Conservation (phyloP, 768 basidiomycete genomes). For the Mycena leptocephala region DNA sequence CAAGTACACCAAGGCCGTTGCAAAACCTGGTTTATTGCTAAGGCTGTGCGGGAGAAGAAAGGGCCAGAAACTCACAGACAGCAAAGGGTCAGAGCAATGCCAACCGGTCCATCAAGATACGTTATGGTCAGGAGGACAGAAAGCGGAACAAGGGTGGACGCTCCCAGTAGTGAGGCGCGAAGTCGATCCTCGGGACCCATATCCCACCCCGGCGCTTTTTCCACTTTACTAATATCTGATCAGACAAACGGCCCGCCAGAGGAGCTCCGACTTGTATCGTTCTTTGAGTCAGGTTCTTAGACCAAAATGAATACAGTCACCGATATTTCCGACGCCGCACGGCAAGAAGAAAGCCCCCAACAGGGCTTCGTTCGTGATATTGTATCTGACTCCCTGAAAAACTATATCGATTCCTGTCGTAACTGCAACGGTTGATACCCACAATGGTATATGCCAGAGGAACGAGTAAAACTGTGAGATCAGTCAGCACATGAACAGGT, state of each 20-base stretch:
- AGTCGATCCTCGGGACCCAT: slow-evolving; percentile 84
- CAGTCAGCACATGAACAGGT: slow-evolving; percentile 46
- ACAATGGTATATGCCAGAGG: slow-evolving; percentile 70
- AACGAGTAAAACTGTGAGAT: slow-evolving; percentile 55
- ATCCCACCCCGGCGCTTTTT: slow-evolving; percentile 65
- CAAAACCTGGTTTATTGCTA: background rate
- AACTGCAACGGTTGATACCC: slow-evolving; percentile 29
- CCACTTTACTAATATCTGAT: slow-evolving; percentile 65
- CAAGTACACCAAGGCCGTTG: slow-evolving; percentile 76
- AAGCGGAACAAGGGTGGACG: slow-evolving; percentile 66
- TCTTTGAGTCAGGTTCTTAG: background rate
- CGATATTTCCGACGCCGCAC: slow-evolving; percentile 58
- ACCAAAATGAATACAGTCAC: slow-evolving; percentile 35
- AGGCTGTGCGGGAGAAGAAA: slow-evolving; percentile 58
- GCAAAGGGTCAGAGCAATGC: slow-evolving; percentile 66
- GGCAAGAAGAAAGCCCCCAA: slow-evolving; percentile 63
- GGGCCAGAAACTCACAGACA: slow-evolving; percentile 56
- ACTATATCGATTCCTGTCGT: background rate
- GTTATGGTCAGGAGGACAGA: slow-evolving; percentile 67
- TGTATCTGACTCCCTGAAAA: slow-evolving; percentile 59
- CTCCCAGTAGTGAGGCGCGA: slow-evolving; percentile 65
- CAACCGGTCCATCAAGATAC: slow-evolving; percentile 65
- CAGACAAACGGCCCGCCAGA: slow-evolving; percentile 73
- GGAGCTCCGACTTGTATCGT: slow-evolving; percentile 69
- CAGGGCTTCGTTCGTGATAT: slow-evolving; percentile 57